Percentiles rank a stretch among this genome's conserved stretches.
These are phyloP conservation scores for Cafeteria roenbergensis DNA, from an alignment of 108 stramenopile genomes.

Conservation along the genomic window DNA sequence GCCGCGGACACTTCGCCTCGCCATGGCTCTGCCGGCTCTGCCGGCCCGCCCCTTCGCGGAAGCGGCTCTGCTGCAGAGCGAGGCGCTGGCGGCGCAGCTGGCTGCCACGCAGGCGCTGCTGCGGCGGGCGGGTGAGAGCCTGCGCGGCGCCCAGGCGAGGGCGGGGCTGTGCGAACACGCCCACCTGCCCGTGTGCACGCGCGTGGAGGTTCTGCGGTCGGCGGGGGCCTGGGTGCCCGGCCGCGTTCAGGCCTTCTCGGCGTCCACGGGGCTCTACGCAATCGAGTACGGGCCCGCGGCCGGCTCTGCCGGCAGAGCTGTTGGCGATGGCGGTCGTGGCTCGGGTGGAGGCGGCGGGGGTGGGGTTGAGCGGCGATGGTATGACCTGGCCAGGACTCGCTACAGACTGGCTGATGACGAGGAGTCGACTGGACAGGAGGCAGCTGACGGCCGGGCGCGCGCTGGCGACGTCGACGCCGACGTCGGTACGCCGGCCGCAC, in stretches of 20 bases:
- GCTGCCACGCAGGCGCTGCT: neutral
- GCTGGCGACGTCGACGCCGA: too few species aligned
- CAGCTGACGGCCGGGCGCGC: too few species aligned
- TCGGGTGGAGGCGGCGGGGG: neutral
- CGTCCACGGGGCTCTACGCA: neutral
- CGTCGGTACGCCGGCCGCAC: too few species aligned
- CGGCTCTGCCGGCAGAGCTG: neutral
- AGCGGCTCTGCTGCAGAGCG: neutral
- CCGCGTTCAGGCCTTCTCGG: neutral
- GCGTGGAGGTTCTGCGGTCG: neutral
- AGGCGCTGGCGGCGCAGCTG: neutral
- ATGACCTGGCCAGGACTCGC: neutral
- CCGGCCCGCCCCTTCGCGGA: neutral
- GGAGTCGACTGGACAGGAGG: too few species aligned
- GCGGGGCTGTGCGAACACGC: neutral
- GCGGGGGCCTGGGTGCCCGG: too few species aligned
- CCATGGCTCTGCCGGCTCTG: neutral
- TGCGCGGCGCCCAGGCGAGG: too few species aligned
- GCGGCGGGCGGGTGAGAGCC: neutral
- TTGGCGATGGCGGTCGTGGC: neutral
- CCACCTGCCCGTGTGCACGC: neutral
- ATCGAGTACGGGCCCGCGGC: neutral
- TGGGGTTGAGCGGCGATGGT: neutral
- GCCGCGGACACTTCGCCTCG: neutral
- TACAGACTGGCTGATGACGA: neutral